These are phyloP conservation scores for Mucor indicus DNA, from an alignment of 371 early-diverging fungal genomes.

Conservation along the genomic window DNA sequence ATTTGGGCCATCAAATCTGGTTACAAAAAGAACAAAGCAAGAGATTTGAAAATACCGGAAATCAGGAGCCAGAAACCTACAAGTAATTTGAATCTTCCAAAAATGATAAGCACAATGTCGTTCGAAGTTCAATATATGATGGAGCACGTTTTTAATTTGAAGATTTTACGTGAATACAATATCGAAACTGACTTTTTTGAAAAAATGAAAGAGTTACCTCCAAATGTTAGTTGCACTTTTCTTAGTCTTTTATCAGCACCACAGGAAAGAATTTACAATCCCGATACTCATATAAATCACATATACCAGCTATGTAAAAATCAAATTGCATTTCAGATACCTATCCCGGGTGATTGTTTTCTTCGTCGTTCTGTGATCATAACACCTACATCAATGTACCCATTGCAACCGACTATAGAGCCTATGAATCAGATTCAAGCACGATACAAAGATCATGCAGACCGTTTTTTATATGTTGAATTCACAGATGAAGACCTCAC, in stretches of 20 bases:
- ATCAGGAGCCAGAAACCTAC: background rate
- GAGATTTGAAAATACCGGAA: background rate
- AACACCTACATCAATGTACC: conserved; percentile 57
- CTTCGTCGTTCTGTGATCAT: conserved; percentile 34
- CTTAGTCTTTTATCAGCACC: conserved; percentile 24
- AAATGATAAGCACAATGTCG: too few relatives aligned
- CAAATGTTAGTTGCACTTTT: conserved; percentile 21
- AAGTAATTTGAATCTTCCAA: background rate
- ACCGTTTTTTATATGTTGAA: conserved; percentile 68
- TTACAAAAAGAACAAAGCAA: background rate
- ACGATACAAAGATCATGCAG: conserved; percentile 36
- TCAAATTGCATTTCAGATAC: conserved; percentile 4
- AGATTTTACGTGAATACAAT: conserved; percentile 39
- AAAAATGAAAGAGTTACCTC: conserved; percentile 20
- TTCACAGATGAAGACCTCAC: conserved; percentile 65
- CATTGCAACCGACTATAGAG: conserved; percentile 53
- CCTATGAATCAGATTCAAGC: conserved; percentile 61
- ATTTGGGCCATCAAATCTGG: background rate
- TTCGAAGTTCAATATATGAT: conserved; percentile 45
- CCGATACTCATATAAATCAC: conserved; percentile 9
- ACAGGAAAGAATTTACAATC: conserved; percentile 35
- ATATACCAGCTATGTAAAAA: conserved; percentile 4
- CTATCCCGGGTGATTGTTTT: conserved; percentile 6
- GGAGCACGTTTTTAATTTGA: conserved; percentile 35
- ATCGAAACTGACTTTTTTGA: conserved; percentile 28